Percentiles rank a stretch among this genome's conserved stretches.
phyloP scores from a whole-genome alignment of 208 protist species.

The Acanthamoeba lugdunensis region DNA sequence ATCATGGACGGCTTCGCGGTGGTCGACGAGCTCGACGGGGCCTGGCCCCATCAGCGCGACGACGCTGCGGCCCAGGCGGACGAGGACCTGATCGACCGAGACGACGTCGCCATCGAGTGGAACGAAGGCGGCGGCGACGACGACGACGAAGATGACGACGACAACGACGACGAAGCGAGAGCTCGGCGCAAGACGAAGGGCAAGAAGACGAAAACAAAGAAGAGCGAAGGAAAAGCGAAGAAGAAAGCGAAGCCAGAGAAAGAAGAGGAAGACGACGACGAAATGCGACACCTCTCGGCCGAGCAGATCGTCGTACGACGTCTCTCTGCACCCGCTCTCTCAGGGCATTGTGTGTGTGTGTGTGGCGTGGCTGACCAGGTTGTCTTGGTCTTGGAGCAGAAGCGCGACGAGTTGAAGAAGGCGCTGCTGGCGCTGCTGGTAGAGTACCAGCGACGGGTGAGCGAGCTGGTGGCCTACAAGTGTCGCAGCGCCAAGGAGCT shows the following conservation, averaged over 20 bases:
- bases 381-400: background rate
- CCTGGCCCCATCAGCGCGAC: no score
- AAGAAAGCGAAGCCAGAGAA: background rate
- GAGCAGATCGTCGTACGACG: conserved; percentile 6
- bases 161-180: background rate
- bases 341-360: no score
- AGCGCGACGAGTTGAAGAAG: conserved; percentile 43
- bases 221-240: background rate
- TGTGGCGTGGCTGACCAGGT: background rate
- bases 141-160: background rate
- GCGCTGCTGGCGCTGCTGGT: conserved; percentile 40
- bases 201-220: background rate
- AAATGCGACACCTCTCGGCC: conserved; percentile 21
- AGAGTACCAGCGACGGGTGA: conserved; percentile 40
- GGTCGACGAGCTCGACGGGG: conserved; percentile 26
- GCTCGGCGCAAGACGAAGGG: background rate
- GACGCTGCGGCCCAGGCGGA: background rate
- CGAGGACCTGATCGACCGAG: background rate
- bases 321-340: background rate
- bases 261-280: background rate
- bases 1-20: conserved; percentile 68
- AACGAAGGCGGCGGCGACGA: background rate
- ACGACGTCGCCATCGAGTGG: conserved; percentile 45
- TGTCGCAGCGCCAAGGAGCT: conserved; percentile 18
- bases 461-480: conserved; percentile 62